Evolutionary conservation across 257 asterid genomes (phyloP).

Genomic region (Plantago elongata): DNA sequence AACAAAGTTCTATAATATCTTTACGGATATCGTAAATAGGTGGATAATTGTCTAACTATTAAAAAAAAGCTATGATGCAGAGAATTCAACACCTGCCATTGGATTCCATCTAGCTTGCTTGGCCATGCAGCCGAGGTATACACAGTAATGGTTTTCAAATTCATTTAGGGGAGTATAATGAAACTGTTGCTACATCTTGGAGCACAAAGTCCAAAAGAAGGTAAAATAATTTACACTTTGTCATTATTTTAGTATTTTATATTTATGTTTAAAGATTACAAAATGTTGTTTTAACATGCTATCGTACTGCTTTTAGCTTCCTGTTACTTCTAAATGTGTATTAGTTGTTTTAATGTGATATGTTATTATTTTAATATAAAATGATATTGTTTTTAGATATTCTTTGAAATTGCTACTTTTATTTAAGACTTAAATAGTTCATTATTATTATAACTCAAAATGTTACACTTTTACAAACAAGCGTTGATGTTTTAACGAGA

Average conservation of each 20-base stretch:
- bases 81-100: neutral
- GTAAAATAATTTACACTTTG: neutral
- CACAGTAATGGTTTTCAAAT: neutral
- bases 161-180: neutral
- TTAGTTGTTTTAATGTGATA: too few species aligned
- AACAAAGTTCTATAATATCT: neutral
- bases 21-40: neutral
- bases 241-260: neutral
- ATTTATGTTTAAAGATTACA: too few species aligned
- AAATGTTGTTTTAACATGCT: too few species aligned
- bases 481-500: neutral
- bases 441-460: too few species aligned
- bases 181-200: too few species aligned
- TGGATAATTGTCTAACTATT: neutral
- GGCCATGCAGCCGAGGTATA: neutral
- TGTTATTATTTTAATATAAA: too few species aligned
- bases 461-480: too few species aligned
- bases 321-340: too few species aligned
- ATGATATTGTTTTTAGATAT: too few species aligned
- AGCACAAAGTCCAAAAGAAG: neutral
- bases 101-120: neutral
- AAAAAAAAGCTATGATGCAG: neutral
- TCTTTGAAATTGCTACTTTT: too few species aligned
- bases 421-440: too few species aligned
- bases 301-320: too few species aligned